Conservation (phyloP, 192 early-diverging fungal species). For the Globomyces pollinis-pini region DNA sequence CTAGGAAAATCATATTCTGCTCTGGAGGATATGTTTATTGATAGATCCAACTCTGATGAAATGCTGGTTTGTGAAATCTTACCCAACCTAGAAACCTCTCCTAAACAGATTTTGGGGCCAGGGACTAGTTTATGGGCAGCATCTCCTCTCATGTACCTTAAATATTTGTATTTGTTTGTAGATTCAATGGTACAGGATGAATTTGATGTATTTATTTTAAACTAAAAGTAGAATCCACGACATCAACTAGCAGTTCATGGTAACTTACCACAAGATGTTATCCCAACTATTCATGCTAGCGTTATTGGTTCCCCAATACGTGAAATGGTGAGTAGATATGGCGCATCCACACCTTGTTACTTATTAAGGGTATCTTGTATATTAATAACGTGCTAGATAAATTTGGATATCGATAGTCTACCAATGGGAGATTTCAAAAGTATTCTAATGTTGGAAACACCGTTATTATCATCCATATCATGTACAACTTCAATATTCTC, state of each 20-base stretch:
- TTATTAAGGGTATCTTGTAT: background rate
- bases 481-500: conserved; percentile 8
- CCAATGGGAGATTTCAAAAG: background rate
- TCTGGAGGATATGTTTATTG: too few species aligned
- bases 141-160: conserved; percentile 2
- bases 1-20: too few species aligned
- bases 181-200: background rate
- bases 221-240: background rate
- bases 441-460: conserved; percentile 1
- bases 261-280: background rate
- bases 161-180: conserved; percentile 3
- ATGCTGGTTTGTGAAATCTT: too few species aligned
- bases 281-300: background rate
- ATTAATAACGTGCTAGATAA: background rate
- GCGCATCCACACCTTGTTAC: background rate
- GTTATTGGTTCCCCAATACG: background rate
- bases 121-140: background rate
- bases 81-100: too few species aligned
- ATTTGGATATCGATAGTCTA: background rate
- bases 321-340: background rate
- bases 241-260: background rate
- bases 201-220: background rate
- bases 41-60: too few species aligned
- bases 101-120: too few species aligned
- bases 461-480: conserved; percentile 1